Evolutionary conservation across 2,329 filamentous ascomycete genomes (phyloP).

Genomic region (Pseudopyricularia cyperi): DNA sequence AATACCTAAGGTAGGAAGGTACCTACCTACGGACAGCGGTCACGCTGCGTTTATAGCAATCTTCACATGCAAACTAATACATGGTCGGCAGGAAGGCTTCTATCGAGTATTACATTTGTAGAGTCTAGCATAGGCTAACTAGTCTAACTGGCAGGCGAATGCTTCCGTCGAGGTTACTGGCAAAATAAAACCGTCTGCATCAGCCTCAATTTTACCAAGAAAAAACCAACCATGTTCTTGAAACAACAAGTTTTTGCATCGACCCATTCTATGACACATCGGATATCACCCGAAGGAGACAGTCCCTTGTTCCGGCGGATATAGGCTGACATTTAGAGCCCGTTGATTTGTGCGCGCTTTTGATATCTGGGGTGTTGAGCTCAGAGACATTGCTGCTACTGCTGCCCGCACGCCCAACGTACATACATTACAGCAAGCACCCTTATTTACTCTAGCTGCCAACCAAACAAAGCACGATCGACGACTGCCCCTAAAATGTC

Average conservation of each 20-base stretch:
- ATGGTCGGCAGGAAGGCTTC: too few relatives aligned
- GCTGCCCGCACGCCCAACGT: not conserved
- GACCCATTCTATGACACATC: slow-evolving; percentile 1
- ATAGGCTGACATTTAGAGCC: not conserved
- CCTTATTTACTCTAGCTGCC: too few relatives aligned
- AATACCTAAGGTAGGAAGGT: too few relatives aligned
- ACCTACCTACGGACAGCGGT: not conserved
- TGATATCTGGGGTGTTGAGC: not conserved
- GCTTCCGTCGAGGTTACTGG: too few relatives aligned
- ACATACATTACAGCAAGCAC: not conserved
- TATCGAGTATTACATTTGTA: too few relatives aligned
- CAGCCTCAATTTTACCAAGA: not conserved
- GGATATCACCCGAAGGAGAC: not conserved
- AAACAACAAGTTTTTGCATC: not conserved
- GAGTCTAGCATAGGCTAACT: too few relatives aligned
- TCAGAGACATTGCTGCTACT: too few relatives aligned
- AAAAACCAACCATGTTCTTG: not conserved
- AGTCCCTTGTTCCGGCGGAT: not conserved
- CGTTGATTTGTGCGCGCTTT: not conserved
- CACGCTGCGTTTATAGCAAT: not conserved
- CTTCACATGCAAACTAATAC: not conserved
- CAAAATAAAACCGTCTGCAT: not conserved
- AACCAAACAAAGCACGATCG: too few relatives aligned
- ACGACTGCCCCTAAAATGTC: not conserved
- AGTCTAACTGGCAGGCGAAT: too few relatives aligned